phyloP scores from a whole-genome alignment of 2,329 filamentous ascomycete genomes.

The Cladophialophora psammophila region DNA sequence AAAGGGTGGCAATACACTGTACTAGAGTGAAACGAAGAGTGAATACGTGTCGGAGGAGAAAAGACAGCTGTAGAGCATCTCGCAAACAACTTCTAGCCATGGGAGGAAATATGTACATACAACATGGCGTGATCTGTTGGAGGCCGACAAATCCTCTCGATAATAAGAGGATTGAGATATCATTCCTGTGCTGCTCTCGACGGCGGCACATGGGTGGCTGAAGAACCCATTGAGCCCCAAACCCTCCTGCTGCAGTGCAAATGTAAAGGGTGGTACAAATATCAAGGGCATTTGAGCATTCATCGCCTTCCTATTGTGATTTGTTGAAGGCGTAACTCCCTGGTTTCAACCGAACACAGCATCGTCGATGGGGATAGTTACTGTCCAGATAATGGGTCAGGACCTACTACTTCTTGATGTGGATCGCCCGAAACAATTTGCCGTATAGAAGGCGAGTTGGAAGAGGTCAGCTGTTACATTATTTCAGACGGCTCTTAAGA shows the following conservation, averaged over 20 bases:
- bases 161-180: not conserved
- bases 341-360: not conserved
- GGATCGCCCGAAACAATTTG: not conserved
- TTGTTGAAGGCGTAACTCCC: not conserved
- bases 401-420: not conserved
- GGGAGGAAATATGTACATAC: slow-evolving; percentile 26
- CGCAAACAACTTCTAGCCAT: not conserved
- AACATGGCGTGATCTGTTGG: not conserved
- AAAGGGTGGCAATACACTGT: slow-evolving; percentile 34
- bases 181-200: not conserved
- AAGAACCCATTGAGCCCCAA: not conserved
- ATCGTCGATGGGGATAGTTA: not conserved
- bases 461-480: not conserved
- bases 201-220: not conserved
- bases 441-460: not conserved
- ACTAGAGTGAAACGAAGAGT: slow-evolving; percentile 15
- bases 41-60: not conserved
- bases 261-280: not conserved
- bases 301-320: not conserved
- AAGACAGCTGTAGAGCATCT: slow-evolving; percentile 5
- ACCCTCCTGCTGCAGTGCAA: too few species aligned
- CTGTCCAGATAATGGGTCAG: not conserved
- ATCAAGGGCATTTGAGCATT: not conserved
- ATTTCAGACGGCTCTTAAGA: not conserved
- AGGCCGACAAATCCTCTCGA: not conserved